A percentile compares a stretch with the other conserved stretches of the same genome.
Conservation (phyloP, 1,284 basidiomycete species). For the Cutaneotrichosporon daszewskae region DNA sequence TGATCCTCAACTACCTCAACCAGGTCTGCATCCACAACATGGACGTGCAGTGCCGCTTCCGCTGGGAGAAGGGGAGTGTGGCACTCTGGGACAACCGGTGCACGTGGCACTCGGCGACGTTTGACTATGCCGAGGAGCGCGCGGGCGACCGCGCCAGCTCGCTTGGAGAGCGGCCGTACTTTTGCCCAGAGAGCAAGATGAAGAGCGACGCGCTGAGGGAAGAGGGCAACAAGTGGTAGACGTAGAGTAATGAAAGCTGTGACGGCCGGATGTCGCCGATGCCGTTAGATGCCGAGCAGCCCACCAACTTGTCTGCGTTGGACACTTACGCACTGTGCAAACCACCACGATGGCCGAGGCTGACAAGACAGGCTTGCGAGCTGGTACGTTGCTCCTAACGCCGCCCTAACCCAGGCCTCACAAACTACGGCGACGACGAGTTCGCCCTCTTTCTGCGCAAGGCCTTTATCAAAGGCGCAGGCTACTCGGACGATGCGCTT, state of each 20-base stretch:
- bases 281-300: too few species aligned
- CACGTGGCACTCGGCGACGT: constrained; percentile 39
- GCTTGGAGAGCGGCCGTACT: constrained; percentile 60
- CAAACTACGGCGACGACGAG: constrained; percentile 41
- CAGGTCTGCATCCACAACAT: constrained; percentile 48
- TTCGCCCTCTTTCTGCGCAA: constrained; percentile 45
- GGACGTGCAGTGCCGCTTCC: constrained; percentile 56
- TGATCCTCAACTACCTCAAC: constrained; percentile 31
- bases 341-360: too few species aligned
- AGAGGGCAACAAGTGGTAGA: constrained; percentile 23
- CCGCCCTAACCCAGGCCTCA: constrained; percentile 27
- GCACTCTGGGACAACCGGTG: constrained; percentile 52
- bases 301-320: too few species aligned
- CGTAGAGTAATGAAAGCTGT: too few species aligned
- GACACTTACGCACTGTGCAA: too few species aligned
- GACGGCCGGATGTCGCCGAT: too few species aligned
- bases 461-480: constrained; percentile 47
- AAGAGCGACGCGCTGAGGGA: constrained; percentile 50
- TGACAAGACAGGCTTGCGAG: too few species aligned
- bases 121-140: constrained; percentile 54
- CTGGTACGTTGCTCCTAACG: too few species aligned
- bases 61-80: constrained; percentile 45
- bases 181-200: constrained; percentile 54
- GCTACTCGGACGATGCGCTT: constrained; percentile 43
- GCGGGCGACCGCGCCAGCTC: constrained; percentile 59